phyloP scores from a whole-genome alignment of 2,329 filamentous ascomycete species.

The Xylaria sp. region DNA sequence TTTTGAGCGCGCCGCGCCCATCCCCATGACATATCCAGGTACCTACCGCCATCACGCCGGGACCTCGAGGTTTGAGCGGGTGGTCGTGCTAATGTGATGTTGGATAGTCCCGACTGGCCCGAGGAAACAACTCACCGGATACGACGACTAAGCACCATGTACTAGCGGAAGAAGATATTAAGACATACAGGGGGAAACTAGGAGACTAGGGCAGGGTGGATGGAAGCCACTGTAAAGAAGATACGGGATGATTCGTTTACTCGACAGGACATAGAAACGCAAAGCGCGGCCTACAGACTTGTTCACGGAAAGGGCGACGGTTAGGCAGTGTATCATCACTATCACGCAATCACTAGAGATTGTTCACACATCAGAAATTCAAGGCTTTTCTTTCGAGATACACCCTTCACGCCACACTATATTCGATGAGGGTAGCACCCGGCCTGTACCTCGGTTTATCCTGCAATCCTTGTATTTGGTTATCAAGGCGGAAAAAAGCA shows the following conservation, averaged over 20 bases:
- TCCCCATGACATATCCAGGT: slow-evolving; percentile 95
- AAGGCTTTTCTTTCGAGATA: slow-evolving; percentile 16
- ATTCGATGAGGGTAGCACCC: not conserved
- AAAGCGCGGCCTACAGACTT: not conserved
- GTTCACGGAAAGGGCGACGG: slow-evolving; percentile 6
- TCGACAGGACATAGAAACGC: not conserved
- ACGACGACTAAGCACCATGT: slow-evolving; percentile 57
- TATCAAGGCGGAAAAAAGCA: not conserved
- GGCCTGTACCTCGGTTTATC: slow-evolving; percentile 12
- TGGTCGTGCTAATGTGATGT: slow-evolving; percentile 15
- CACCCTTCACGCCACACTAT: not conserved
- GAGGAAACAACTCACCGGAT: slow-evolving; percentile 64
- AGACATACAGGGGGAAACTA: not conserved
- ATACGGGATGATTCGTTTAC: not conserved
- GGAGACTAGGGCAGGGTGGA: too few species aligned
- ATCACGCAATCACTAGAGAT: slow-evolving; percentile 7
- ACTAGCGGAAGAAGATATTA: not conserved
- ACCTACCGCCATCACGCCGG: slow-evolving; percentile 48
- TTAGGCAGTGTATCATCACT: slow-evolving; percentile 10
- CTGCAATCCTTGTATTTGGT: slow-evolving; percentile 6
- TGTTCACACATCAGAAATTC: slow-evolving; percentile 8
- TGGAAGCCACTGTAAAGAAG: too few species aligned
- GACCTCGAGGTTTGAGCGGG: not conserved
- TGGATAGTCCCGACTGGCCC: slow-evolving; percentile 61
- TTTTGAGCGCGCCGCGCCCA: slow-evolving; percentile 71